phyloP scores from a whole-genome alignment of 202 grass and related monocot species.

The Bolboschoenoplectus hybrid region DNA sequence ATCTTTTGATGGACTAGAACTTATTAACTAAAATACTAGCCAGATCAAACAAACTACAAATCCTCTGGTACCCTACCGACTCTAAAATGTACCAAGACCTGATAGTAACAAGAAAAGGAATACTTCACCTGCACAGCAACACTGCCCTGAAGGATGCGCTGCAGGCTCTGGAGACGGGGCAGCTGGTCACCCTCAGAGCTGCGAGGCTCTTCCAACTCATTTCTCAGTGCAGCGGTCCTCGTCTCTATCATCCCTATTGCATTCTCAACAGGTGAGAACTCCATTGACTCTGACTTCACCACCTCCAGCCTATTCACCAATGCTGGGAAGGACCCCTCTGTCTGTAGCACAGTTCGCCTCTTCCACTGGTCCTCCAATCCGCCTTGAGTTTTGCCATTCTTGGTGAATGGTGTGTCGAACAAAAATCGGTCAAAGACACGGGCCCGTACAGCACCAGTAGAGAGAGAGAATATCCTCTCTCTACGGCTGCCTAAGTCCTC shows the following conservation, averaged over 20 bases:
- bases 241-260: conserved; percentile 99
- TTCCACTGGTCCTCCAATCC: conserved; percentile 98
- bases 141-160: conserved; percentile 98
- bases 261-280: conserved; percentile 97
- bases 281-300: conserved; percentile 85
- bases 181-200: conserved; percentile 96
- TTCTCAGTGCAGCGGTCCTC: conserved; percentile 86
- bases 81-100: conserved; percentile 12
- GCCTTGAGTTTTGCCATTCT: conserved; percentile 96
- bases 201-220: conserved; percentile 94
- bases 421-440: conserved; percentile 92
- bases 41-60: not conserved
- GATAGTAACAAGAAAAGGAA: not conserved
- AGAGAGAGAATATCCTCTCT: conserved; percentile 93
- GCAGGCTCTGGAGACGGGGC: conserved; percentile 94
- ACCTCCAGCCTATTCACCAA: conserved; percentile 88
- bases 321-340: conserved; percentile 92
- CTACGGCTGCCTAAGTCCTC: conserved; percentile 91
- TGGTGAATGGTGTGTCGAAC: conserved; percentile 97
- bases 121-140: conserved; percentile 93
- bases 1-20: not conserved
- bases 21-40: not conserved
- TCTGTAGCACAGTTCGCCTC: conserved; percentile 88
- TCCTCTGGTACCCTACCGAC: not conserved
- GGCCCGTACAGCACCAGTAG: conserved; percentile 77